A percentile compares a stretch with the other conserved stretches of the same genome.
Conservation (phyloP, 257 asterid genomes). For the Rauvolfia tetraphylla region DNA sequence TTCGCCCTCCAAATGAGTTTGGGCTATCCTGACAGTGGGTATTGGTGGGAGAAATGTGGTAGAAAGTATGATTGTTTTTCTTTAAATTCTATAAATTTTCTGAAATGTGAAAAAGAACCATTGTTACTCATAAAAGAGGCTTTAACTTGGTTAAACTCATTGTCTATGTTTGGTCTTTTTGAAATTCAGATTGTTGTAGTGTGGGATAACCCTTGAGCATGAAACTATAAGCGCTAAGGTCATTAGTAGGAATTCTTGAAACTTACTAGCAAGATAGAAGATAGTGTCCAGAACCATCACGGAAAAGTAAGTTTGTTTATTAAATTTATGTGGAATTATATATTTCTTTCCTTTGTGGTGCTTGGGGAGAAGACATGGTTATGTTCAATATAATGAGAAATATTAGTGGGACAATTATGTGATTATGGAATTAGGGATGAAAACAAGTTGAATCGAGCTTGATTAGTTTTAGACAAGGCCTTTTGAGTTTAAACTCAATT, state of each 20-base stretch:
- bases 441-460: no score
- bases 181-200: constrained; percentile 6
- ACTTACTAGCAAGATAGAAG: no score
- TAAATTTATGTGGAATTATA: not conserved
- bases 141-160: not conserved
- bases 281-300: no score
- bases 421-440: no score
- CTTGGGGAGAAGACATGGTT: not conserved
- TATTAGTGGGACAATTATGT: no score
- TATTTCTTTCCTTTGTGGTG: not conserved
- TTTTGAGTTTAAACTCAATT: no score
- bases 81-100: not conserved
- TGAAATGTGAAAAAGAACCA: not conserved
- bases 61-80: not conserved
- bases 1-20: constrained; percentile 69
- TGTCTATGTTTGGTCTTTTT: not conserved
- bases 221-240: not conserved
- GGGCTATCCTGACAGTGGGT: constrained; percentile 35
- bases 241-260: constrained; percentile 7
- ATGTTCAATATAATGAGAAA: not conserved
- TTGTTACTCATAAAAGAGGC: constrained; percentile 5
- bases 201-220: not conserved
- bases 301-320: not conserved
- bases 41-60: not conserved
- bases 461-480: no score